Base-by-base conservation (phyloP, 176 grass and related monocot species). In the Eragrostis curvula region DNA sequence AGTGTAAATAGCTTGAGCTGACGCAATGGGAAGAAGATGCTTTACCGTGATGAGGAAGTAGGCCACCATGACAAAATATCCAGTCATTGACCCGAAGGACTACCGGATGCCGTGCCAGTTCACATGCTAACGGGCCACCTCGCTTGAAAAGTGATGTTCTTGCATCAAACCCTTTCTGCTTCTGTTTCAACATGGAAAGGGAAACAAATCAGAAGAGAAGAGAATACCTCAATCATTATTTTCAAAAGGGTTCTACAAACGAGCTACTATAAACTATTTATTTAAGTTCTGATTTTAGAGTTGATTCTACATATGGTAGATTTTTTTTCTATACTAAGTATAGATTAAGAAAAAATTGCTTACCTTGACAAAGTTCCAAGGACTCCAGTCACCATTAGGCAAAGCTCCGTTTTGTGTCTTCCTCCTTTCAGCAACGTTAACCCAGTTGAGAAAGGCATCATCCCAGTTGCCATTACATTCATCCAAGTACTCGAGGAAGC, bases 41-140 rank as follows among this genome's bases (percentile, higher is more conserved):
- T 81, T 85, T 88, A 99, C 93, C 91, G 85, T 99, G 93, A 93
- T 96, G 96, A 50, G 96, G 96, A 72, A 93, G 90, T 84, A 99
- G 96, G 45, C 91, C 96, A 52, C 96, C 96, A 87, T 99, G 96
- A 74, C 96, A 99, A 80, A 99, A 99, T 36, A 96, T 78, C 96
- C 91, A 96, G 27, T 96, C 91, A 85, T 99, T 90, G 41, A 99
- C 70, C 52, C 85, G 91, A 18, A 99, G 90, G 15, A 99, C 85
- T 28, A 99, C 85, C 20, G 96, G 81, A 92, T 99, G 90, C 1
- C 68, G 72, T n/a, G 93, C 86, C 85, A 99, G 81, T 85, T 99
- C 91, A 65, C 85, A 90, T 45, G 93, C 96, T 66, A 99, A 80
- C 7, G 53, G 87, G 21, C 89, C 93, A 64, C 93, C 96, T 68